These are phyloP conservation scores for Penicillium vulpinum DNA, from an alignment of 2,329 filamentous ascomycete genomes.

Conservation along the genomic window DNA sequence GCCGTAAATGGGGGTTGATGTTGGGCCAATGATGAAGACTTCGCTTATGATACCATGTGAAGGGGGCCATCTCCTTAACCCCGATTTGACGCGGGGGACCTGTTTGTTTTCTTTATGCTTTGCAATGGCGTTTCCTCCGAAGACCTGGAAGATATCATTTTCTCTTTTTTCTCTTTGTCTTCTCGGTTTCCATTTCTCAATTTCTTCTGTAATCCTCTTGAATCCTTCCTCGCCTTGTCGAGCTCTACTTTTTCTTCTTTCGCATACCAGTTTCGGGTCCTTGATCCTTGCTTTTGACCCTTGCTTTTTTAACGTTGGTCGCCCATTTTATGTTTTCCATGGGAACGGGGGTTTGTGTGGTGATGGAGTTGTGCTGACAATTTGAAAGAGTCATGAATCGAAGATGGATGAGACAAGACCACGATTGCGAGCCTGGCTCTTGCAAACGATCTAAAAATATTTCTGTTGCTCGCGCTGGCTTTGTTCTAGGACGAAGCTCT, in stretches of 20 bases:
- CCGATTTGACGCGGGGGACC: constrained; percentile 22
- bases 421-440: constrained; percentile 9
- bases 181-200: constrained; percentile 13
- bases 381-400: constrained; percentile 16
- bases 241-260: constrained; percentile 2
- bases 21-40: constrained; percentile 31
- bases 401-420: constrained; percentile 13
- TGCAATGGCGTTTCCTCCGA: constrained; percentile 39
- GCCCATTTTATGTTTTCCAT: constrained; percentile 11
- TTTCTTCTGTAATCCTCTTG: constrained; percentile 18
- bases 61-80: constrained; percentile 20
- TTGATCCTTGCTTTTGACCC: constrained; percentile 12
- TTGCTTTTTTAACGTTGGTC: constrained; percentile 9
- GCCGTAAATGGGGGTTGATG: constrained; percentile 20
- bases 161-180: constrained; percentile 13
- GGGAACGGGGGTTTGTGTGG: constrained; percentile 1
- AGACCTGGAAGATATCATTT: constrained; percentile 33
- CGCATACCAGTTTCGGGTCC: constrained; percentile 9
- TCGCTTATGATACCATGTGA: constrained; percentile 42
- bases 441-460: constrained; percentile 2
- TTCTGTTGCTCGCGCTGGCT: neutral
- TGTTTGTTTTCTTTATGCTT: constrained; percentile 30
- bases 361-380: constrained; percentile 16
- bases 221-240: neutral
- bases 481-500: neutral